Evolutionary conservation across 306 rosid genomes (phyloP), one percentile per base, ranked within the genome.

Genomic region (Castanospermum australe): DNA sequence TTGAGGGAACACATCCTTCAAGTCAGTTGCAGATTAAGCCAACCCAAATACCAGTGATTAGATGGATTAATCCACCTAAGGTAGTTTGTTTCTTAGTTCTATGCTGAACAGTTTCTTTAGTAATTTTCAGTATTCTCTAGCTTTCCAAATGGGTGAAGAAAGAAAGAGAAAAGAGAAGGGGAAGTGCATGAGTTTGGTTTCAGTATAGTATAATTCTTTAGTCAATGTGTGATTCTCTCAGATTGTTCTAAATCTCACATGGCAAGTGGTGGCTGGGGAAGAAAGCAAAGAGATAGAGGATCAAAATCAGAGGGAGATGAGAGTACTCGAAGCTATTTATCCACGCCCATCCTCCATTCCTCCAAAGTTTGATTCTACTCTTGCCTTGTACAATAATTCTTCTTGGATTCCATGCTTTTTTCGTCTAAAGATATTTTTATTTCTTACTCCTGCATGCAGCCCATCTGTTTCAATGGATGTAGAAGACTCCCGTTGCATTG

Each of bases 221-320:
- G 17, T 81, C 36, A 47, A 48, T 50, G 4, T 81, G 36, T 48
- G 18, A 20, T 47, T 83, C 68, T 73, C 63, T 60, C 84, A 94
- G 98, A 85, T 92, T 39, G 83, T 75, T 76, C 78, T 90, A 80
- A 79, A 89, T 79, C 52, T 79, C 50, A 47, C 84, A 48, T 94
- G 98, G 98, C 92, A 73, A 87, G 97, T 94, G 73, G 98, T 86
- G 79, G 90, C 91, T 68, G 98, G 97, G 77, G 98, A 94, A 84
- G 97, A 94, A 86, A 92, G 97, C 86, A 75, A 83, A 66, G 96
- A 94, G 80, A 83, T 74, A 45, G 87, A 75, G 76, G 81, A 83
- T 81, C 88, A 92, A 89, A 77, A 79, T 80, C 90, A 89, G 75
- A 92, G 98, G 85, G 98, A 94, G 85, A 76, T 92, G 93, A 86